Evolutionary conservation across 129 eudicot genomes (phyloP), one percentile per base, ranked within the genome.

Genomic region (Escallonia rubra): DNA sequence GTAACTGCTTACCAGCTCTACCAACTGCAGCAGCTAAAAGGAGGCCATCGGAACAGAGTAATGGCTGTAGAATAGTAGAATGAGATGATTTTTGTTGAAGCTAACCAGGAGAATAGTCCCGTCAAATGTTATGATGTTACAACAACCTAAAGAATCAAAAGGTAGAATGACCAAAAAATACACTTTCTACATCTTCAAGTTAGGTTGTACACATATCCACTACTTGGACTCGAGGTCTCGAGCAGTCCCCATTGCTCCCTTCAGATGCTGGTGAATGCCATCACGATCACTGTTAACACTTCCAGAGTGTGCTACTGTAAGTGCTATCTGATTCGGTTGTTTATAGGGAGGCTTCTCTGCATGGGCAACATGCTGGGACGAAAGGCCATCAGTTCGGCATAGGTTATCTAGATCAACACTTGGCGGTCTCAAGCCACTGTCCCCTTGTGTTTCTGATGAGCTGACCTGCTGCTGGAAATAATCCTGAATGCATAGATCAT

Each of bases 381-480:
- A 43, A 54, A 65, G 57, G 50, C 34, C 34, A 23, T 73, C 72
- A 8, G 80, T 73, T 58, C 70, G 91, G 48, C 60, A 40, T 51
- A 78, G 57, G 52, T 15, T 77, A 59, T 57, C 63, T 52, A 58
- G 68, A 61, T 77, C 52, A 15, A 62, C 43, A 56, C 69, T 71
- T 41, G 87, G 85, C 49, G 62, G 64, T 4, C 55, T 55, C 12
- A 10, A 48, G 12, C 75, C 61, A 47, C 72, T 41, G 3, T 15
- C 62, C 58, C 64, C 70, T 15, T 23, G 73, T 12, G 43, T 60
- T 42, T 63, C 69, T 42, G 80, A 59, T 8, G 78, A 68, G 71
- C 68, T 67, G 38, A 59, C 52, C 10, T 76, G 78, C 72, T 79
- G 81, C 48, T 63, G 79, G 34, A 79, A 70, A 65, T 71, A 59